Evolutionary conservation across 1,284 basidiomycete genomes (phyloP).

Genomic region (Phylloporus sp.): DNA sequence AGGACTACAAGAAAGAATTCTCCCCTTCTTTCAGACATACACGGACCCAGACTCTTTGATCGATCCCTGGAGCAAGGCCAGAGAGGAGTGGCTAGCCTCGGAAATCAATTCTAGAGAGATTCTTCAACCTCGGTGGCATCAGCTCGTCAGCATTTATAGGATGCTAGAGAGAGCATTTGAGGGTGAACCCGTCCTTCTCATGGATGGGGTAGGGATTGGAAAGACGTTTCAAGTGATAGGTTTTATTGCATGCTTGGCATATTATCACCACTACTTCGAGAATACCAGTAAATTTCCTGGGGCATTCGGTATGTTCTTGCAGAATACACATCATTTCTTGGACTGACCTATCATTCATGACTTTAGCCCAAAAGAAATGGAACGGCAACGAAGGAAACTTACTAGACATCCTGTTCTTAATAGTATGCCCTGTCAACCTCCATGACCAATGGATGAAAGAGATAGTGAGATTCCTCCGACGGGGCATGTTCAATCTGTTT

Average conservation of each 20-base stretch:
- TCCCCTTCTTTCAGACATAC: conserved; percentile 14
- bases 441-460: background rate
- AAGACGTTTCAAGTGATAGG: conserved; percentile 24
- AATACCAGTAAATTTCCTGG: conserved; percentile 14
- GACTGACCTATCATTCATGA: too few species aligned
- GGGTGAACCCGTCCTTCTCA: conserved; percentile 8
- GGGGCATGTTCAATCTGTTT: background rate
- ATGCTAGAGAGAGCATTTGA: conserved; percentile 18
- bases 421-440: background rate
- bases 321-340: too few species aligned
- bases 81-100: conserved; percentile 4
- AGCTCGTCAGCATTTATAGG: conserved; percentile 18
- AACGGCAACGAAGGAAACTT: conserved; percentile 29
- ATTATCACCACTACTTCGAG: background rate
- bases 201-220: conserved; percentile 26
- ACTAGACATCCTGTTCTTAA: background rate
- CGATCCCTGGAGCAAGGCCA: conserved; percentile 14
- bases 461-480: background rate
- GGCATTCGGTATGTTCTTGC: conserved; percentile 12
- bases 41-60: conserved; percentile 6
- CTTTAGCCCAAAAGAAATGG: background rate
- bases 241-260: conserved; percentile 8
- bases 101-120: background rate
- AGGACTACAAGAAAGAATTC: background rate
- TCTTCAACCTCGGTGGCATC: conserved; percentile 23